Conservation (phyloP, 805 yeast species). For the Yarrowia divulgata region DNA sequence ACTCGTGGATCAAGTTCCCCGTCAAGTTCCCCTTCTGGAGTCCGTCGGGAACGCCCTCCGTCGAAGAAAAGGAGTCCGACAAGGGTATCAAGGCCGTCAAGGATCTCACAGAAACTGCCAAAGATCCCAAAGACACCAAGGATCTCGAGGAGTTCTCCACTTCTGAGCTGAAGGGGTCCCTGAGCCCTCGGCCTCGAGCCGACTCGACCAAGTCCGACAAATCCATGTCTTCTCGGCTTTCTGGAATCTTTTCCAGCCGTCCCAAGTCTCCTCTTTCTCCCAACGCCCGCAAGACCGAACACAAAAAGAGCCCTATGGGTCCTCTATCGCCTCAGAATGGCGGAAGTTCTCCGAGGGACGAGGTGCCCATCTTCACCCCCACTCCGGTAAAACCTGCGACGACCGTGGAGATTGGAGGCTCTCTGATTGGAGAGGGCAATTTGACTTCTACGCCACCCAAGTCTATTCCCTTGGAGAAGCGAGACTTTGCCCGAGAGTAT, state of each 20-base stretch:
- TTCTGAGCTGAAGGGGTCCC: background rate
- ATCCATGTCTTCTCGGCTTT: constrained; percentile 26
- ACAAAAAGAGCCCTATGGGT: constrained; percentile 11
- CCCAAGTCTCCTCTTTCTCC: constrained; percentile 31
- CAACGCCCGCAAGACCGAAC: constrained; percentile 9
- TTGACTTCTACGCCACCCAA: constrained; percentile 31
- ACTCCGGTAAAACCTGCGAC: constrained; percentile 16
- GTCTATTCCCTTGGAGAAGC: constrained; percentile 13
- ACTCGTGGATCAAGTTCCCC: constrained; percentile 36
- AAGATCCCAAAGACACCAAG: background rate
- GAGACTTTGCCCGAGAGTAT: constrained; percentile 28
- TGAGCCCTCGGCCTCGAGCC: constrained; percentile 10
- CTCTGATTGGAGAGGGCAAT: constrained; percentile 24
- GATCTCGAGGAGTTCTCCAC: constrained; percentile 11
- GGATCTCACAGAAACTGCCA: constrained; percentile 4
- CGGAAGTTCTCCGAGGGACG: background rate
- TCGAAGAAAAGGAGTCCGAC: constrained; percentile 2
- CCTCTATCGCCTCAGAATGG: background rate
- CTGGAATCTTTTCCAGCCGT: constrained; percentile 12
- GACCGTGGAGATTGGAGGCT: constrained; percentile 8
- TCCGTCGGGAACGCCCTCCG: constrained; percentile 23
- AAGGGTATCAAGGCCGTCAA: constrained; percentile 10
- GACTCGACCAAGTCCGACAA: constrained; percentile 10
- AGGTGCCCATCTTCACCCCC: constrained; percentile 24
- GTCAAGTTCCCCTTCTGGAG: constrained; percentile 38